phyloP scores from a whole-genome alignment of 805 yeast species.

The Saturnispora saitoi region DNA sequence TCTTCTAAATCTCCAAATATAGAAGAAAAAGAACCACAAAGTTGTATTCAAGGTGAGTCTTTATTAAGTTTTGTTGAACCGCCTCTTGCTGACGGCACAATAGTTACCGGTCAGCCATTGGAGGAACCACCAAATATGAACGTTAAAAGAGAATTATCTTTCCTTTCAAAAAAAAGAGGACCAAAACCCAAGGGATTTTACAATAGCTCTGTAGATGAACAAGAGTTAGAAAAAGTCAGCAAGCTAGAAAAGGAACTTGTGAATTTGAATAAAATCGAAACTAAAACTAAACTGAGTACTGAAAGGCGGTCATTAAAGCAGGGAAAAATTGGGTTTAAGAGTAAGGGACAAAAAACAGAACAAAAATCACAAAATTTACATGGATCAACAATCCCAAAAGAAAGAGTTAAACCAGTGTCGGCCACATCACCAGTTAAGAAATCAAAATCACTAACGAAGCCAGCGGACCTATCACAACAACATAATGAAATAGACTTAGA shows the following conservation, averaged over 20 bases:
- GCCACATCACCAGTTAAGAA: conserved; percentile 9
- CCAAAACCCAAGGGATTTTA: not conserved
- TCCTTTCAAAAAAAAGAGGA: conserved; percentile 8
- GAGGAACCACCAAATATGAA: conserved; percentile 59
- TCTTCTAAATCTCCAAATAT: not conserved
- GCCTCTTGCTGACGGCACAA: conserved; percentile 41
- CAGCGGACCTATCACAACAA: not conserved
- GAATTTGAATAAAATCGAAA: conserved; percentile 4
- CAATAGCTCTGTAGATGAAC: conserved; percentile 4
- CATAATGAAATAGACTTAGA: not conserved
- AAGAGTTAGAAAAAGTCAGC: conserved; percentile 9
- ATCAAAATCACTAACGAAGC: conserved; percentile 12
- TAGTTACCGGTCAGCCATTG: conserved; percentile 68
- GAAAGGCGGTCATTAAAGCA: conserved; percentile 6
- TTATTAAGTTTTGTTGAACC: conserved; percentile 45
- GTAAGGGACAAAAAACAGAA: not conserved
- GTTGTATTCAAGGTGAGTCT: not conserved
- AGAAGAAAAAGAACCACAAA: not conserved
- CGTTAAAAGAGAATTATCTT: conserved; percentile 41
- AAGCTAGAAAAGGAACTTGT: conserved; percentile 19
- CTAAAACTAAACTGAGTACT: conserved; percentile 13
- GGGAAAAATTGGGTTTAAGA: not conserved
- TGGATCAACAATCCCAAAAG: not conserved
- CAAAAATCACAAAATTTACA: not conserved
- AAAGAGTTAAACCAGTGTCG: not conserved